Evolutionary conservation across 441 rosid genomes (phyloP).

Genomic region (Adansonia grandidieri): DNA sequence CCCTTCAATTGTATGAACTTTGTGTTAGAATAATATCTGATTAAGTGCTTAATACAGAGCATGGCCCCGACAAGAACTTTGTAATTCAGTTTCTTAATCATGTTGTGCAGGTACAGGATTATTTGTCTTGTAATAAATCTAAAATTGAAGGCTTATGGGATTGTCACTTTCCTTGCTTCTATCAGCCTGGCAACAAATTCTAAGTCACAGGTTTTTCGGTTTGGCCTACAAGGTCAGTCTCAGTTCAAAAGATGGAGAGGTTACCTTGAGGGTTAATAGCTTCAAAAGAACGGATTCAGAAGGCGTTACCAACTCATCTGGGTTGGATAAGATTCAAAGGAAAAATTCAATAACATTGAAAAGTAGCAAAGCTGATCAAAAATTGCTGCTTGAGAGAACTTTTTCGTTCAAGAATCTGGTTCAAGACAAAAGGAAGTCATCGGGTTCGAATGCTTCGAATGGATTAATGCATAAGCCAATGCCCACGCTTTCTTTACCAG

Average conservation of each 20-base stretch:
- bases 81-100: background rate
- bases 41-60: too few relatives aligned
- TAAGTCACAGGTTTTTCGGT: slow-evolving; percentile 30
- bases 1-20: background rate
- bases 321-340: slow-evolving; percentile 23
- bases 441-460: slow-evolving; percentile 27
- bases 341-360: slow-evolving; percentile 49
- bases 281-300: slow-evolving; percentile 42
- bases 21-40: too few relatives aligned
- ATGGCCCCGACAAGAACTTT: too few relatives aligned
- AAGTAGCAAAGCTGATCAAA: slow-evolving; percentile 49
- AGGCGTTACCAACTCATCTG: slow-evolving; percentile 37
- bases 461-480: slow-evolving; percentile 13
- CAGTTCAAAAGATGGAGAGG: slow-evolving; percentile 14
- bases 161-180: slow-evolving; percentile 43
- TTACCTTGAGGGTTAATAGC: background rate
- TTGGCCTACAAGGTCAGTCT: slow-evolving; percentile 31
- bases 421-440: slow-evolving; percentile 26
- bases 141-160: slow-evolving; percentile 36
- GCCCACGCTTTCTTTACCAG: slow-evolving; percentile 51
- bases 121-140: background rate
- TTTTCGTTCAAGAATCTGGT: slow-evolving; percentile 56
- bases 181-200: slow-evolving; percentile 45
- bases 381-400: slow-evolving; percentile 44
- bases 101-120: slow-evolving; percentile 24